Base-by-base conservation (phyloP, 2,329 filamentous ascomycete genomes). In the Colletotrichum sp. region DNA sequence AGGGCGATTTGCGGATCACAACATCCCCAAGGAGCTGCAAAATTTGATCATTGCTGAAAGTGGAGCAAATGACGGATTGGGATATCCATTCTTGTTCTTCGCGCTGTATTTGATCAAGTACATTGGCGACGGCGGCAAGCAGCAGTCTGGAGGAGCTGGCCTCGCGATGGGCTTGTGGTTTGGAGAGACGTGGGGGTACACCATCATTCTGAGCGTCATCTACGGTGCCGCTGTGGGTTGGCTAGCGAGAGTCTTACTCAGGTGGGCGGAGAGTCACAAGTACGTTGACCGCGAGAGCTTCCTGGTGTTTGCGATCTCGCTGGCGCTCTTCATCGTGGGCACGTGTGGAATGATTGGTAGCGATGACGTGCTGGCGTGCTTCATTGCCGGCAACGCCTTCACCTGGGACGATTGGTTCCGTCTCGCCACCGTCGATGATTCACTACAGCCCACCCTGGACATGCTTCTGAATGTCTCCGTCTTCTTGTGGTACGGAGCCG, bases 381-480 rank as follows among this genome's bases (percentile, higher is more conserved):
- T 98, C 81, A 93, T 98, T 79, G 96, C 96, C 3, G 96, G 96
- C 2, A 98, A 98, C 80, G 91, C 91, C 1, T 98, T 98, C 79
- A 98, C 95, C 0, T 96, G 95, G 92, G 96, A 98, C 82, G 95
- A 98, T 84, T 97, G 95, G 95, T 98, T 98, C 84, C 93, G 96
- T 1, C 87, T 96, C 2, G 94, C 97, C 83, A 98, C 96, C 0
- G 87, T 94, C 79, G 96, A 98, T 79, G 96, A 98, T 81, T 96
- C 94, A 3, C 89, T 98, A n/a, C 96, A 98, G 82, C 96, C 96
- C 0, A 98, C 96, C 0, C 94, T 98, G 61, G 96, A 98, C 82
- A 98, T 98, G 95, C 89, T 98, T 3, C 92, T 98, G 73, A 98
- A 98, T 81, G 91, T 97, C 5, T 89, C 93, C 21, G 90, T 98